These are phyloP conservation scores for Starmerella vitae DNA, from an alignment of 805 yeast genomes.

Conservation along the genomic window DNA sequence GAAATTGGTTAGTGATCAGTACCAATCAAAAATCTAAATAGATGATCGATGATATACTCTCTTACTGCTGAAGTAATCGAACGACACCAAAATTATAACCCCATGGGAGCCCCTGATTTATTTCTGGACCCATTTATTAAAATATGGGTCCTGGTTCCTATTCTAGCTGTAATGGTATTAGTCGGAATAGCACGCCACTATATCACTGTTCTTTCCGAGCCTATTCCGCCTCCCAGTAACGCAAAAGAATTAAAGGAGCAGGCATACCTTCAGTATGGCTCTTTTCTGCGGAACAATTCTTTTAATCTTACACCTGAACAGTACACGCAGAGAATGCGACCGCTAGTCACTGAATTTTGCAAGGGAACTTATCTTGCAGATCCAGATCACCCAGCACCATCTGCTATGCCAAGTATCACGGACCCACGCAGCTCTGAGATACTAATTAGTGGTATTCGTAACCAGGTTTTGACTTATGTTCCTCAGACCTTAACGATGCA, in stretches of 20 bases:
- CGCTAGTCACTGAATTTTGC: slow-evolving; percentile 36
- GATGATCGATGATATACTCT: too few species aligned
- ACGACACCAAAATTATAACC: too few species aligned
- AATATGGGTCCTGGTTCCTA: slow-evolving; percentile 85
- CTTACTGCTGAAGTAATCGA: too few species aligned
- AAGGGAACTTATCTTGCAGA: slow-evolving; percentile 46
- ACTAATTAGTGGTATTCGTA: slow-evolving; percentile 63
- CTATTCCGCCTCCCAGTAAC: slow-evolving; percentile 42
- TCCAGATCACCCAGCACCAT: slow-evolving; percentile 35
- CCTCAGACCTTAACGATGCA: slow-evolving; percentile 93
- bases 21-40: too few species aligned
- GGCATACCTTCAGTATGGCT: slow-evolving; percentile 42
- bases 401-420: slow-evolving; percentile 32
- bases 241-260: slow-evolving; percentile 43
- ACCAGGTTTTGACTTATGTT: slow-evolving; percentile 65
- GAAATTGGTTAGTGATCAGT: not conserved
- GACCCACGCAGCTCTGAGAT: slow-evolving; percentile 64
- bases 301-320: slow-evolving; percentile 40
- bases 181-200: slow-evolving; percentile 69
- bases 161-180: slow-evolving; percentile 75
- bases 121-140: slow-evolving; percentile 68
- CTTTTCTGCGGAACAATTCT: slow-evolving; percentile 42
- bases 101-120: slow-evolving; percentile 30
- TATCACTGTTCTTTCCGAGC: slow-evolving; percentile 46
- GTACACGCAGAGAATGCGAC: slow-evolving; percentile 40